Evolutionary conservation across 805 yeast species (phyloP).

Genomic region (Candida hungchunana): DNA sequence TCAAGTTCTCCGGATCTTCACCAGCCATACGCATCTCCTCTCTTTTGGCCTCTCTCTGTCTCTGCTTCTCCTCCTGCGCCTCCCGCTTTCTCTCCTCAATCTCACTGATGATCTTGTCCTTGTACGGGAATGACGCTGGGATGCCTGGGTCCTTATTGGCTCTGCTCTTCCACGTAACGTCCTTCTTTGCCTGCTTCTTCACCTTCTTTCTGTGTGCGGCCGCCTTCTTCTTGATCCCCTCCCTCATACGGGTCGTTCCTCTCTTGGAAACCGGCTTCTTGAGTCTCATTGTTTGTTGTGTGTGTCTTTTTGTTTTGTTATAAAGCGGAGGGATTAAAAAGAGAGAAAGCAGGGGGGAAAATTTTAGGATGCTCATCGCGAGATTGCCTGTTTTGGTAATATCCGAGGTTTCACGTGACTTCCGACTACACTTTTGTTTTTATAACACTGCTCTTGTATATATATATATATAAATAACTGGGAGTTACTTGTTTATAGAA

Average conservation of each 20-base stretch:
- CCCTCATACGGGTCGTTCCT: slow-evolving; percentile 87
- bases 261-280: slow-evolving; percentile 66
- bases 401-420: too few relatives aligned
- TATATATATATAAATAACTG: too few relatives aligned
- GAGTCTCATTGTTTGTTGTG: slow-evolving; percentile 27
- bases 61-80: slow-evolving; percentile 51
- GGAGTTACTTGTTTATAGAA: too few relatives aligned
- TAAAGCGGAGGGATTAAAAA: too few relatives aligned
- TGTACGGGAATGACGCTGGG: slow-evolving; percentile 93
- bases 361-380: too few relatives aligned
- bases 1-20: slow-evolving; percentile 32
- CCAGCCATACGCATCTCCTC: slow-evolving; percentile 36
- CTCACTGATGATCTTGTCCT: slow-evolving; percentile 71
- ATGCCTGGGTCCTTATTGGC: slow-evolving; percentile 88
- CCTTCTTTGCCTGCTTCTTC: slow-evolving; percentile 77
- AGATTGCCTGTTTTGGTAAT: too few relatives aligned
- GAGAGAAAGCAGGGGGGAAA: too few relatives aligned
- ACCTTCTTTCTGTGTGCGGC: slow-evolving; percentile 88
- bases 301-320: too few relatives aligned
- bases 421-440: too few relatives aligned
- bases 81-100: slow-evolving; percentile 59
- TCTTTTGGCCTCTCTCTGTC: slow-evolving; percentile 45
- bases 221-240: slow-evolving; percentile 94
- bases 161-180: slow-evolving; percentile 89
- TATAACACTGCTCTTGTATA: too few relatives aligned